A percentile compares a stretch with the other conserved stretches of the same genome.
Evolutionary conservation across 495 filamentous ascomycete species (phyloP).

Genomic region (Cercophora samala): DNA sequence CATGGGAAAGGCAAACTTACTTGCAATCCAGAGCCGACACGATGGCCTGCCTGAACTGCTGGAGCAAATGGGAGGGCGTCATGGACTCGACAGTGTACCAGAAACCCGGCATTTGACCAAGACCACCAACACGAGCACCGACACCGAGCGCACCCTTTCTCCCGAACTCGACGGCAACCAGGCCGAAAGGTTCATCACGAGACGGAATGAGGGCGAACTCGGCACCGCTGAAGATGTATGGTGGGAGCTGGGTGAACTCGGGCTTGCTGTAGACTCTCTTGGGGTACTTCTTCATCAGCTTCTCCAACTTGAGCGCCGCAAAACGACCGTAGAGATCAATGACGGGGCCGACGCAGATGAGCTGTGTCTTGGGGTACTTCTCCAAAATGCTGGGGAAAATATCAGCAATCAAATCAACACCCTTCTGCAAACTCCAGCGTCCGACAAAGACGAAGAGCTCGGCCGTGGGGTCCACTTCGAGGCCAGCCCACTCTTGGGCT

Average conservation of each 20-base stretch:
- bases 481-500: constrained; percentile 74
- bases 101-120: constrained; percentile 80
- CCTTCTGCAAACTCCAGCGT: constrained; percentile 77
- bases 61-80: constrained; percentile 64
- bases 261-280: constrained; percentile 73
- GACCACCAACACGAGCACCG: constrained; percentile 62
- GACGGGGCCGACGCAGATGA: constrained; percentile 69
- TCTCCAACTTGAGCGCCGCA: constrained; percentile 67
- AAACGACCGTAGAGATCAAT: constrained; percentile 80
- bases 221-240: constrained; percentile 73
- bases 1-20: constrained; percentile 16
- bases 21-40: constrained; percentile 63
- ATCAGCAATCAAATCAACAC: constrained; percentile 74
- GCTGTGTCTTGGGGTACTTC: constrained; percentile 60
- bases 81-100: constrained; percentile 70
- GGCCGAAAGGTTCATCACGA: constrained; percentile 74
- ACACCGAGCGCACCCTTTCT: constrained; percentile 74
- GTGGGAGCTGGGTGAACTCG: constrained; percentile 70
- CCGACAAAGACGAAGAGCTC: constrained; percentile 78
- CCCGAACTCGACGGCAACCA: constrained; percentile 80
- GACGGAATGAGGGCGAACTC: constrained; percentile 79
- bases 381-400: constrained; percentile 72
- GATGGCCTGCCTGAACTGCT: constrained; percentile 70
- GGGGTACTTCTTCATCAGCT: constrained; percentile 72
- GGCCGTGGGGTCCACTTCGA: constrained; percentile 61